Percentiles rank a stretch among this genome's conserved stretches.
phyloP scores from a whole-genome alignment of 805 yeast genomes.

The Blastobotrys peoriensis region DNA sequence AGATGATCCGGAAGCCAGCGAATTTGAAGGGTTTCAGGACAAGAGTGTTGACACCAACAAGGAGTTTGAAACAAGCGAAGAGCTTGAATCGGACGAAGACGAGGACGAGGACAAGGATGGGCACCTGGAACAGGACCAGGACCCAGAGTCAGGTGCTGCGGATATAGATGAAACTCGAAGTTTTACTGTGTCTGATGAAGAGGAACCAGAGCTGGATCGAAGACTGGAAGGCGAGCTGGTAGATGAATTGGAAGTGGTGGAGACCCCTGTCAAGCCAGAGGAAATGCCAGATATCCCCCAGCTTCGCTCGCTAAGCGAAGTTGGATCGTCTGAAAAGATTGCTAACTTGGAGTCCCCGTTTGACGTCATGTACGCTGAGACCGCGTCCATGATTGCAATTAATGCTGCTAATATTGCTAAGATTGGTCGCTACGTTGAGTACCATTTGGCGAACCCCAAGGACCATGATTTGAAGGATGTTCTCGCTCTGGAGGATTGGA shows the following conservation, averaged over 20 bases:
- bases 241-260: neutral
- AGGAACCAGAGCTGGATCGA: neutral
- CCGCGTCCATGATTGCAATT: slow-evolving; percentile 7
- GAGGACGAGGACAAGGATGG: slow-evolving; percentile 10
- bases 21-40: too few species aligned
- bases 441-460: slow-evolving; percentile 1
- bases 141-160: slow-evolving; percentile 6
- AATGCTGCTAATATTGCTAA: slow-evolving; percentile 1
- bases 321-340: neutral
- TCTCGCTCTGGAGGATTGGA: slow-evolving; percentile 10
- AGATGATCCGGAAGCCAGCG: too few species aligned
- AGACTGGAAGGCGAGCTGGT: slow-evolving; percentile 1
- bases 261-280: too few species aligned
- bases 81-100: too few species aligned
- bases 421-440: slow-evolving; percentile 2
- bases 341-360: slow-evolving; percentile 3
- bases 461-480: slow-evolving; percentile 10
- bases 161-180: too few species aligned
- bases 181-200: too few species aligned
- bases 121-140: slow-evolving; percentile 6
- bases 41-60: too few species aligned
- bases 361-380: slow-evolving; percentile 8
- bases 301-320: neutral
- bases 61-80: too few species aligned
- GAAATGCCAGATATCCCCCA: neutral